Conservation (phyloP, 2,329 filamentous ascomycete genomes). For the Alternaria ventricosa region DNA sequence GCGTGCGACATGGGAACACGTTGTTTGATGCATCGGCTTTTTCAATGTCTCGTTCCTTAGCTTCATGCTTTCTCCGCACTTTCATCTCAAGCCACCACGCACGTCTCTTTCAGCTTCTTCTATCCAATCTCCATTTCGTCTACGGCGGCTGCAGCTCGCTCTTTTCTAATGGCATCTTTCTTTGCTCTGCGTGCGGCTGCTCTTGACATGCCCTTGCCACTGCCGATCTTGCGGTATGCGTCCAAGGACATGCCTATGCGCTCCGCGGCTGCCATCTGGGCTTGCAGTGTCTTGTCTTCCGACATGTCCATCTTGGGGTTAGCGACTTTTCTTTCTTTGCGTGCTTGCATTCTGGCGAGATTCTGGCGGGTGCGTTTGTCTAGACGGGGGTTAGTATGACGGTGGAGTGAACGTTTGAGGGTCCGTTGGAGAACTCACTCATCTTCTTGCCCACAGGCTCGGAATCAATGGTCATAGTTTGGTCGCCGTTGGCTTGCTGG, state of each 20-base stretch:
- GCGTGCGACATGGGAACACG: not conserved
- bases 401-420: not conserved
- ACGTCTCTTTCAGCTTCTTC: not conserved
- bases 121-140: constrained; percentile 18
- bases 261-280: constrained; percentile 22
- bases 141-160: not conserved
- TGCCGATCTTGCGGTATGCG: constrained; percentile 10
- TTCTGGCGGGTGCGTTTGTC: constrained; percentile 29
- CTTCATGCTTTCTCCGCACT: not conserved
- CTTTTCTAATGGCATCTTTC: constrained; percentile 4
- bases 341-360: constrained; percentile 25
- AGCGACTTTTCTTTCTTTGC: constrained; percentile 10
- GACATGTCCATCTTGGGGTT: constrained; percentile 8
- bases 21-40: not conserved
- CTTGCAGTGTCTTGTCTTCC: constrained; percentile 12
- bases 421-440: constrained; percentile 16
- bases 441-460: constrained; percentile 21
- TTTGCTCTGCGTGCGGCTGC: constrained; percentile 5
- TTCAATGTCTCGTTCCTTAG: not conserved
- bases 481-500: constrained; percentile 13
- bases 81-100: not conserved
- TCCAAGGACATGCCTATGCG: constrained; percentile 22
- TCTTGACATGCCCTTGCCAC: constrained; percentile 4
- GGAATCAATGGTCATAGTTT: constrained; percentile 17
- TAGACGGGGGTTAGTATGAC: constrained; percentile 1